Evolutionary conservation across 306 rosid species (phyloP).

Genomic region (Arachis stenosperma): DNA sequence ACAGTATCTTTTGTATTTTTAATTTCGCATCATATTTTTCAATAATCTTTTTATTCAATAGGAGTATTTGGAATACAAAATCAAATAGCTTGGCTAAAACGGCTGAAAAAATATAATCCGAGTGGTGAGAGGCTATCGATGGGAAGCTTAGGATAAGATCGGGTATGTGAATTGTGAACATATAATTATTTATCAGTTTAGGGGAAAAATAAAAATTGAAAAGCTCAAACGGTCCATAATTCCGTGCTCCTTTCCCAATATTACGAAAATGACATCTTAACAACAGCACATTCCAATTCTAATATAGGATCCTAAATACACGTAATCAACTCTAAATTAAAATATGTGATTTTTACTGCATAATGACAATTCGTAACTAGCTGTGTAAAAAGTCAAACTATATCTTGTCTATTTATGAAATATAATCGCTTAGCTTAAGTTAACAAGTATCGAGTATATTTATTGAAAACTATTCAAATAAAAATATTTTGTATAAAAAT

Average conservation of each 20-base stretch:
- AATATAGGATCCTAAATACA: neutral
- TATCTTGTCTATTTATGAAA: neutral
- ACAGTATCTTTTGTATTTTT: too few relatives aligned
- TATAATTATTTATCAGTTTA: neutral
- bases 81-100: neutral
- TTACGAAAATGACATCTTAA: conserved; percentile 54
- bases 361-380: neutral
- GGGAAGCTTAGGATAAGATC: neutral
- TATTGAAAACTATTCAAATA: neutral
- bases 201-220: neutral
- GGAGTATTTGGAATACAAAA: neutral
- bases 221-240: conserved; percentile 38
- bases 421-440: neutral
- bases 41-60: too few relatives aligned
- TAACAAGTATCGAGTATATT: neutral
- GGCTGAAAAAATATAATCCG: neutral
- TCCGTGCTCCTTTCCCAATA: conserved; percentile 5
- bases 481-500: too few relatives aligned
- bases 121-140: neutral
- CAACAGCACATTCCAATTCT: conserved; percentile 7
- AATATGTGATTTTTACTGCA: neutral
- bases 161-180: neutral
- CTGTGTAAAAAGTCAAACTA: neutral
- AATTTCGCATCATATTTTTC: too few relatives aligned
- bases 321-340: neutral